phyloP scores from a whole-genome alignment of 2,329 filamentous ascomycete genomes.

The Ilyonectria robusta region DNA sequence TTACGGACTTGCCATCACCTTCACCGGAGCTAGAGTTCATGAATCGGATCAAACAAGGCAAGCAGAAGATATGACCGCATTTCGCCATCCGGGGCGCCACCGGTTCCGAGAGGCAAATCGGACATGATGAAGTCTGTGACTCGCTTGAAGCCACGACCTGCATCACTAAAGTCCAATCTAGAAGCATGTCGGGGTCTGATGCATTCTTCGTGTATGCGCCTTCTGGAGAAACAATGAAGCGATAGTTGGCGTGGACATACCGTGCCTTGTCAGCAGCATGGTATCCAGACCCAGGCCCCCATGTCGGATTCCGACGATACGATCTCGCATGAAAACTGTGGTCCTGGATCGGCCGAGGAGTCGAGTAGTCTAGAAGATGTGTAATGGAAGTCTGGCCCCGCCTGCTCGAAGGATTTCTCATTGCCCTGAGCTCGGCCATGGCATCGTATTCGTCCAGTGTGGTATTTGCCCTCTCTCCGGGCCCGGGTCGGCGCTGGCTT shows the following conservation, averaged over 20 bases:
- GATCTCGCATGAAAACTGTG: slow-evolving; percentile 67
- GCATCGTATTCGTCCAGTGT: slow-evolving; percentile 83
- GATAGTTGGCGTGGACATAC: slow-evolving; percentile 95
- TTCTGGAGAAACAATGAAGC: slow-evolving; percentile 91
- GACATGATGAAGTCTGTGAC: slow-evolving; percentile 90
- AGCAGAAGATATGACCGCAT: slow-evolving; percentile 96
- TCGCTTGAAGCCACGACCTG: slow-evolving; percentile 93
- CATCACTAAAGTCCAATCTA: slow-evolving; percentile 92
- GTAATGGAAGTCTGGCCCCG: slow-evolving; percentile 98
- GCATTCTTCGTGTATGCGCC: slow-evolving; percentile 86
- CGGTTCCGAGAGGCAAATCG: slow-evolving; percentile 93
- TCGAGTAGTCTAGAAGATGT: slow-evolving; percentile 92
- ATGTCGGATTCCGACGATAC: slow-evolving; percentile 80
- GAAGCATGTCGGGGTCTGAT: slow-evolving; percentile 86
- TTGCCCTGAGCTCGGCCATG: slow-evolving; percentile 81
- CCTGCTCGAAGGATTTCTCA: slow-evolving; percentile 74
- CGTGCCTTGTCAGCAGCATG: slow-evolving; percentile 92
- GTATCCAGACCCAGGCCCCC: slow-evolving; percentile 90
- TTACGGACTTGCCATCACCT: slow-evolving; percentile 77
- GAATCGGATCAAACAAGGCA: slow-evolving; percentile 93
- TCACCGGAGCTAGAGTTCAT: slow-evolving; percentile 87
- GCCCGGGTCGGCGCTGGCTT: slow-evolving; percentile 79
- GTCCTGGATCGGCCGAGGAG: slow-evolving; percentile 79
- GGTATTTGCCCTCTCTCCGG: slow-evolving; percentile 52
- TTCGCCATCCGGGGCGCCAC: slow-evolving; percentile 97